Evolutionary conservation across 768 basidiomycete genomes (phyloP).

Genomic region (Lactifluus rugatus): DNA sequence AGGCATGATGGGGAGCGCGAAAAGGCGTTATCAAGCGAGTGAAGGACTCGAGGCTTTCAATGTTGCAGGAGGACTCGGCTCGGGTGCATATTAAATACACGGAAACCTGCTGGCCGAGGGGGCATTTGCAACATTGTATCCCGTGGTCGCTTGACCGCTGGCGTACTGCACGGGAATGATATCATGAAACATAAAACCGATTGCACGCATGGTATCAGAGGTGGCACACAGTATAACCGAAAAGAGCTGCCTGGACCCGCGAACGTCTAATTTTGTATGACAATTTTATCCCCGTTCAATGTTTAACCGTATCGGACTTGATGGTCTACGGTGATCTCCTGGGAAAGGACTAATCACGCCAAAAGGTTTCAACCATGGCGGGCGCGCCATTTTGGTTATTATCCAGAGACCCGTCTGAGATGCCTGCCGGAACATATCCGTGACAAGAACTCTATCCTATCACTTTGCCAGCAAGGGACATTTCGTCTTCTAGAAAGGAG

Average conservation of each 20-base stretch:
- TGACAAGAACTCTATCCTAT: not conserved
- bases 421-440: not conserved
- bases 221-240: not conserved
- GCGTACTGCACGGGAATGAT: not conserved
- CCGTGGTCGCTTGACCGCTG: not conserved
- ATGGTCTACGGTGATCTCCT: not conserved
- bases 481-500: not conserved
- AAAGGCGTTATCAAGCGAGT: not conserved
- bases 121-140: not conserved
- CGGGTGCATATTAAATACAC: not conserved
- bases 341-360: not conserved
- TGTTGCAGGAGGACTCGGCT: not conserved
- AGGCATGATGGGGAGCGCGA: not conserved
- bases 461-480: not conserved
- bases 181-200: not conserved
- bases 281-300: not conserved
- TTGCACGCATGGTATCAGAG: not conserved
- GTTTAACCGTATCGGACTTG: not conserved
- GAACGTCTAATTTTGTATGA: not conserved
- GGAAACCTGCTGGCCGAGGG: not conserved
- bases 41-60: not conserved
- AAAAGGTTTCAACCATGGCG: not conserved
- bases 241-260: not conserved
- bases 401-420: not conserved
- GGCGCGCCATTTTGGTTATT: not conserved